phyloP scores from a whole-genome alignment of 2,329 filamentous ascomycete species.

The Clarireedia monteithiana region DNA sequence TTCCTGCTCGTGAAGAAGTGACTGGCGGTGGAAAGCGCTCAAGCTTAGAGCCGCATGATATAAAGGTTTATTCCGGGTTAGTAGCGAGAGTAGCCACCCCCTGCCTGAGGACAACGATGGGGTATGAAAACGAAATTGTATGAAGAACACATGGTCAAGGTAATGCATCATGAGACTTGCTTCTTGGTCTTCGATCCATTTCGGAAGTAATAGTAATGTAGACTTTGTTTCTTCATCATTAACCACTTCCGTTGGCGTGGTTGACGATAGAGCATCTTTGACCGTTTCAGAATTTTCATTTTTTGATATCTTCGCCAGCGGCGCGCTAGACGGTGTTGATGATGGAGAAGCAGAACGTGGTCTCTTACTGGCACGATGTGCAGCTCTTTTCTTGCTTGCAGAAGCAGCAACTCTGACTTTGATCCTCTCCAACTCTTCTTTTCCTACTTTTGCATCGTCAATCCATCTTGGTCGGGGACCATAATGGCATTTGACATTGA shows the following conservation, averaged over 20 bases:
- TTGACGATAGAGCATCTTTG: background rate
- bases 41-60: slow-evolving; percentile 49
- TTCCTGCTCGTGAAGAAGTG: slow-evolving; percentile 10
- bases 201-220: background rate
- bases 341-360: background rate
- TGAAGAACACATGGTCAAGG: slow-evolving; percentile 53
- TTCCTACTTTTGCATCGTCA: slow-evolving; percentile 8
- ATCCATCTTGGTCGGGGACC: slow-evolving; percentile 29
- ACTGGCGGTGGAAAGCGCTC: slow-evolving; percentile 47
- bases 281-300: background rate
- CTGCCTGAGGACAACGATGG: slow-evolving; percentile 47
- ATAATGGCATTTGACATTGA: slow-evolving; percentile 47
- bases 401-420: slow-evolving; percentile 4
- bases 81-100: slow-evolving; percentile 52
- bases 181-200: slow-evolving; percentile 12
- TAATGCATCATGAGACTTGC: slow-evolving; percentile 45
- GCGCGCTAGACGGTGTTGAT: background rate
- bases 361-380: slow-evolving; percentile 1
- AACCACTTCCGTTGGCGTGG: background rate
- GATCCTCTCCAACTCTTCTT: background rate
- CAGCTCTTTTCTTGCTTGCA: slow-evolving; percentile 4
- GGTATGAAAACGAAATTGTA: slow-evolving; percentile 54
- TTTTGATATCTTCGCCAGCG: background rate
- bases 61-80: slow-evolving; percentile 47
- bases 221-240: background rate